Percentiles rank a stretch among this genome's conserved stretches.
Evolutionary conservation across 2,329 filamentous ascomycete genomes (phyloP).

Genomic region (Fusarium sp.): DNA sequence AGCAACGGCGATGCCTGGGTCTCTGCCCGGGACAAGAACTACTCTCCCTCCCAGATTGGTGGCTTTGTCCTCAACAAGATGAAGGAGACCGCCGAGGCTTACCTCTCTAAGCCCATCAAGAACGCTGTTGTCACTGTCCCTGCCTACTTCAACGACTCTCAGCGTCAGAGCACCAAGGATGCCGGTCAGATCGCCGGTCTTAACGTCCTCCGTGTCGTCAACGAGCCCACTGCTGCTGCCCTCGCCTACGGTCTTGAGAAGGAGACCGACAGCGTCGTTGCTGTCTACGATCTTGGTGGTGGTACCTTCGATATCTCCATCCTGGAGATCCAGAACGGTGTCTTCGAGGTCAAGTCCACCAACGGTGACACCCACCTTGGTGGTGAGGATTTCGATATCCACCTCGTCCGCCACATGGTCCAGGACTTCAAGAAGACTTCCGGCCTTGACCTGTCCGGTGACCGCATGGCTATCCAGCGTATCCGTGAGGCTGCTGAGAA

Average conservation of each 20-base stretch:
- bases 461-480: constrained; percentile 99
- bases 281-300: constrained; percentile 97
- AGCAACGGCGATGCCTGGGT: constrained; percentile 97
- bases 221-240: constrained; percentile 96
- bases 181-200: constrained; percentile 95
- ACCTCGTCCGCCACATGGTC: constrained; percentile 91
- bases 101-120: constrained; percentile 89
- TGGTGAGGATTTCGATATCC: constrained; percentile 98
- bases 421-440: constrained; percentile 97
- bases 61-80: constrained; percentile 97
- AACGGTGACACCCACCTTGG: constrained; percentile 98
- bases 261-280: constrained; percentile 87
- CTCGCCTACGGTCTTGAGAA: constrained; percentile 97
- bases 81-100: constrained; percentile 98
- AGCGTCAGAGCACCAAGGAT: constrained; percentile 98
- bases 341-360: constrained; percentile 99
- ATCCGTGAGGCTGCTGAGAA: constrained; percentile 99
- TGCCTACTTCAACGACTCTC: constrained; percentile 98
- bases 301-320: constrained; percentile 99
- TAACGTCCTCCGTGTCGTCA: constrained; percentile 96
- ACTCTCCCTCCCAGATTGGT: constrained; percentile 98
- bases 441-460: constrained; percentile 86
- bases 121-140: constrained; percentile 97
- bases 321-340: constrained; percentile 95
- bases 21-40: constrained; percentile 90